phyloP scores from a whole-genome alignment of 306 rosid genomes.

The Casuarina glauca region DNA sequence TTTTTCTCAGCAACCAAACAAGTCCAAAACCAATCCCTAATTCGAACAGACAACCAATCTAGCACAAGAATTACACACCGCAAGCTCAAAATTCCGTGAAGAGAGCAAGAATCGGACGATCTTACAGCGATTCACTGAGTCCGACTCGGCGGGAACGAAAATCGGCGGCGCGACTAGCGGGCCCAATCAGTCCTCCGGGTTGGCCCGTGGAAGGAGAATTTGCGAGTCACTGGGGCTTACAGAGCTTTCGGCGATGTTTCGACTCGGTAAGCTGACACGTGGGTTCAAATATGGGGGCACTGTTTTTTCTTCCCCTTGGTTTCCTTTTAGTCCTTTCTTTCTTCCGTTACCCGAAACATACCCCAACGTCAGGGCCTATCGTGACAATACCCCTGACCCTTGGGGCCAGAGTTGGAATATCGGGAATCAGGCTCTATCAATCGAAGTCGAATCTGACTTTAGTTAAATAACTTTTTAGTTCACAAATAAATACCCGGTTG shows the following conservation, averaged over 20 bases:
- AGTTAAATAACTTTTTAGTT: too few species aligned
- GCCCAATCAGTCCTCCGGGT: constrained; percentile 23
- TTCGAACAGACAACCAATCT: neutral
- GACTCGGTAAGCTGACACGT: constrained; percentile 34
- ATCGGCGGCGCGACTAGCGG: constrained; percentile 24
- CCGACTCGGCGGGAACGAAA: constrained; percentile 20
- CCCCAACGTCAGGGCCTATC: neutral
- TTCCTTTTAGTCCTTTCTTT: neutral
- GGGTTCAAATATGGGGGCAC: constrained; percentile 14
- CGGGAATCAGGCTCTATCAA: neutral
- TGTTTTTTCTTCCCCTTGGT: constrained; percentile 4
- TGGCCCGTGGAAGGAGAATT: constrained; percentile 23
- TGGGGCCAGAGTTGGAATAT: neutral
- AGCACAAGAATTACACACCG: neutral
- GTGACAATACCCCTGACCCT: neutral
- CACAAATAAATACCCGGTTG: too few species aligned
- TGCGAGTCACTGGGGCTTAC: constrained; percentile 29
- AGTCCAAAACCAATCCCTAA: constrained; percentile 13
- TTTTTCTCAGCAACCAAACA: constrained; percentile 1
- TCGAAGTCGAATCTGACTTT: too few species aligned
- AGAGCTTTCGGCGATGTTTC: constrained; percentile 28
- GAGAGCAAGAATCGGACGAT: constrained; percentile 6
- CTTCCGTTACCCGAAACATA: neutral
- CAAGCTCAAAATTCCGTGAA: neutral
- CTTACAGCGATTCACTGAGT: constrained; percentile 35